Evolutionary conservation across 306 rosid species (phyloP).

Genomic region (Ormosia emarginata): DNA sequence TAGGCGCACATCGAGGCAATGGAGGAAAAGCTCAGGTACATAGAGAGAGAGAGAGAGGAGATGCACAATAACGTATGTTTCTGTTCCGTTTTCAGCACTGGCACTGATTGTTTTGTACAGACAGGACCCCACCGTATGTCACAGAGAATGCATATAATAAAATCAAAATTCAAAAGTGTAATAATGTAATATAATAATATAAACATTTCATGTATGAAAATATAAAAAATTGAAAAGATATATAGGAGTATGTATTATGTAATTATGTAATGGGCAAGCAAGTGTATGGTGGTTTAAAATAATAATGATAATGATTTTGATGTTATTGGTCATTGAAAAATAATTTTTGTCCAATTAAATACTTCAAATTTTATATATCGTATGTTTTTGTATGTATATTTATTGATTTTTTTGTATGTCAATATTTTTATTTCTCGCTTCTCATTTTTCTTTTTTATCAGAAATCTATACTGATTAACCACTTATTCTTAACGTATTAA

Average conservation of each 20-base stretch:
- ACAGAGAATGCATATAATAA: not conserved
- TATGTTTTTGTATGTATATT: too few relatives aligned
- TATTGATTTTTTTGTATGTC: too few relatives aligned
- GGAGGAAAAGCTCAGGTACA: not conserved
- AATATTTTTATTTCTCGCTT: too few relatives aligned
- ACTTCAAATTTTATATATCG: too few relatives aligned
- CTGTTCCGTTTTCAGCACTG: conserved; percentile 46
- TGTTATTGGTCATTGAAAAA: not conserved
- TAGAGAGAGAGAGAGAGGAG: not conserved
- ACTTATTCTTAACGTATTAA: too few relatives aligned
- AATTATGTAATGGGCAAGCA: too few relatives aligned
- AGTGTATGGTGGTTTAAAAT: not conserved
- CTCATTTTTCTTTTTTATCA: too few relatives aligned
- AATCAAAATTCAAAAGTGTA: conserved; percentile 3
- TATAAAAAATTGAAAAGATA: not conserved
- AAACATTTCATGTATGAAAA: not conserved
- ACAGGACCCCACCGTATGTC: conserved; percentile 22
- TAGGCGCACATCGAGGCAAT: conserved; percentile 12
- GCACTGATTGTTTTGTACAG: conserved; percentile 47
- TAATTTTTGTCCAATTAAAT: too few relatives aligned
- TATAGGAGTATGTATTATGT: not conserved
- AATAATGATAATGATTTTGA: not conserved
- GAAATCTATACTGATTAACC: too few relatives aligned
- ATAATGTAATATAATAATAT: not conserved
- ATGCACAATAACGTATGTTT: not conserved